Percentiles rank a stretch among this genome's conserved stretches.
These are phyloP conservation scores for Claviceps sp. DNA, from an alignment of 2,329 filamentous ascomycete species.

Conservation along the genomic window DNA sequence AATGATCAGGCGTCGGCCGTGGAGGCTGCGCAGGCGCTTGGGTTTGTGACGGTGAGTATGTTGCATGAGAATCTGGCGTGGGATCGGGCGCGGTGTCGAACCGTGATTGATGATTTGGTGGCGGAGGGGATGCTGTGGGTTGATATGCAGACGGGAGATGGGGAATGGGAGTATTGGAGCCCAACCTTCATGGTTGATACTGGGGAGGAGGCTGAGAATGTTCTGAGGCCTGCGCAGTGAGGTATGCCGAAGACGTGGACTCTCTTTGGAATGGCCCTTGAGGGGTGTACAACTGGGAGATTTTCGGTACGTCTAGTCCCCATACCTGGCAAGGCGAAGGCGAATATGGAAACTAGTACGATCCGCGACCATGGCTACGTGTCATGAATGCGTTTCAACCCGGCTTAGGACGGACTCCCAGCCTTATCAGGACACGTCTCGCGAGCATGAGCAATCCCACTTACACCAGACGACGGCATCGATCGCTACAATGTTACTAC, in stretches of 20 bases:
- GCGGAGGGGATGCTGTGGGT: conserved; percentile 89
- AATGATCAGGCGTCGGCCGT: conserved; percentile 86
- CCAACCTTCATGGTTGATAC: conserved; percentile 55
- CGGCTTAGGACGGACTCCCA: too few species aligned
- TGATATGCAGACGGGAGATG: conserved; percentile 55
- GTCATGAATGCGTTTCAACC: too few species aligned
- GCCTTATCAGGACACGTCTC: too few species aligned
- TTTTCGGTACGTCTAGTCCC: too few species aligned
- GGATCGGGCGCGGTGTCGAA: conserved; percentile 73
- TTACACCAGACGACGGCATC: too few species aligned
- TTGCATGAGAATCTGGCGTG: conserved; percentile 74
- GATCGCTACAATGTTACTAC: too few species aligned
- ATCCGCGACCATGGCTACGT: too few species aligned
- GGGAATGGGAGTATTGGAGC: conserved; percentile 89
- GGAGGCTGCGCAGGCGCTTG: conserved; percentile 79
- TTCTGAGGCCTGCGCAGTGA: background rate
- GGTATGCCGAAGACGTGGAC: background rate
- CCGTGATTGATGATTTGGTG: conserved; percentile 80
- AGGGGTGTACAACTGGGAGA: too few species aligned
- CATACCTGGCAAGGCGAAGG: too few species aligned
- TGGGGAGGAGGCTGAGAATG: background rate
- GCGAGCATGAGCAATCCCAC: too few species aligned
- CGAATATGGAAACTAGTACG: too few species aligned
- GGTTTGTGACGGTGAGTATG: conserved; percentile 84
- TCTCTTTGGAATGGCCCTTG: too few species aligned